Base-by-base conservation (phyloP, 345 rosid species). In the Crucihimalaya himalaica region DNA sequence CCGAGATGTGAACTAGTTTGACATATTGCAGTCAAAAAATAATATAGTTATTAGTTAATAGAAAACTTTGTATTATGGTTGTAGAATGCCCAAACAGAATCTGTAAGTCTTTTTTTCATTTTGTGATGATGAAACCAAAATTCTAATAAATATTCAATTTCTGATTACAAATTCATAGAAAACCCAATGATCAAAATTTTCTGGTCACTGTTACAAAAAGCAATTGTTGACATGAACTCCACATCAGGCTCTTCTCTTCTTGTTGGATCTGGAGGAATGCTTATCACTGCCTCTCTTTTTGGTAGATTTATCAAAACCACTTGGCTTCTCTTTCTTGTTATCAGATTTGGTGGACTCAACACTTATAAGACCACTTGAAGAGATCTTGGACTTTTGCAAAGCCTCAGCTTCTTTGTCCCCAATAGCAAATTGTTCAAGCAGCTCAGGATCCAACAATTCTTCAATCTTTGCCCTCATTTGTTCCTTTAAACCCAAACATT, bases 341-440 rank as follows among this genome's bases (percentile, higher is more conserved):
- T 70, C 61, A 37, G 75, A 0, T 77, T 63, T 70, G 40, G 68
- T 63, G n/a, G 76, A 47, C 83, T 96, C 88, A 63, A 90, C 90
- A 54, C 92, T 88, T 35, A 87, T 25, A 42, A 90, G 46, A 45
- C 91, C 89, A 8, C 94, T 84, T 0, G 92, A n/a, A 13, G 85
- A 47, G 27, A 85, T 68, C 81, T 83, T 89, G 57, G 83, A 82
- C 48, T 73, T 83, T 76, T 80, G 85, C 80, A 95, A 76, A 18
- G 92, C 99, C 50, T 91, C 95, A 1, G 80, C 84, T 57, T 89
- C 94, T 68, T 82, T 70, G 65, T 73, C 90, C 0, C 75, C 77
- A 48, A 92, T 90, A 46, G 92, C 94, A 66, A 77, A 89, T 79
- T 83, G 85, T 72, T 86, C 89, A 20, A 92, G 91, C 56, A 87